phyloP scores from a whole-genome alignment of 1,139 yeast species.

The Taphrina wiesneri region DNA sequence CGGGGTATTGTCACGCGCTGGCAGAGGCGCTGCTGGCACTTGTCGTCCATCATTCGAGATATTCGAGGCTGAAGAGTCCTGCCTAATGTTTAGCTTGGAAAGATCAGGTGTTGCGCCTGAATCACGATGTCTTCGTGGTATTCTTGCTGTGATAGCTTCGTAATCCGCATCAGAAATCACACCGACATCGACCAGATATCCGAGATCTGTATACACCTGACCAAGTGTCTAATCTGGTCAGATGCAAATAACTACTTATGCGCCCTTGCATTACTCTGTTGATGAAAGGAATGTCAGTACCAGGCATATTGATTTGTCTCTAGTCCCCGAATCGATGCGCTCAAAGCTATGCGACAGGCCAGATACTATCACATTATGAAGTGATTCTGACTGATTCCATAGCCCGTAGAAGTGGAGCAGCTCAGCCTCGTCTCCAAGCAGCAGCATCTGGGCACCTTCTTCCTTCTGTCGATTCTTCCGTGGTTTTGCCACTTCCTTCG shows the following conservation, averaged over 20 bases:
- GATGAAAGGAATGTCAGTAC: conserved; percentile 17
- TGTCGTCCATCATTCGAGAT: conserved; percentile 40
- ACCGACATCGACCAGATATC: conserved; percentile 73
- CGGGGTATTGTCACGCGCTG: neutral
- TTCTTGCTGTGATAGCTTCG: conserved; percentile 53
- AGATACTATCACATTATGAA: no score
- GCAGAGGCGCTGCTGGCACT: conserved; percentile 43
- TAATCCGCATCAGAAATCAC: conserved; percentile 65
- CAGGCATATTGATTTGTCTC: neutral
- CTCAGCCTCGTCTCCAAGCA: neutral
- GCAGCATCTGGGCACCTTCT: neutral
- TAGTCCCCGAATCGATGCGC: no score
- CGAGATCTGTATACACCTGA: conserved; percentile 54
- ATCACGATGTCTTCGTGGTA: conserved; percentile 52
- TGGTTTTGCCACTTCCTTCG: neutral
- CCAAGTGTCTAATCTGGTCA: neutral
- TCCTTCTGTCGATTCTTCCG: neutral
- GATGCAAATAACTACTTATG: neutral
- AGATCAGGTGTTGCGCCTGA: conserved; percentile 57
- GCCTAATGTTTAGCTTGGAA: conserved; percentile 49
- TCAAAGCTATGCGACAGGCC: no score
- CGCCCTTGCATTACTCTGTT: neutral
- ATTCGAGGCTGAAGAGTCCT: neutral
- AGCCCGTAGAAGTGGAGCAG: neutral
- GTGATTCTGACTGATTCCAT: no score